Conservation (phyloP, 495 filamentous ascomycete genomes). For the Podospora pseudoanserina region DNA sequence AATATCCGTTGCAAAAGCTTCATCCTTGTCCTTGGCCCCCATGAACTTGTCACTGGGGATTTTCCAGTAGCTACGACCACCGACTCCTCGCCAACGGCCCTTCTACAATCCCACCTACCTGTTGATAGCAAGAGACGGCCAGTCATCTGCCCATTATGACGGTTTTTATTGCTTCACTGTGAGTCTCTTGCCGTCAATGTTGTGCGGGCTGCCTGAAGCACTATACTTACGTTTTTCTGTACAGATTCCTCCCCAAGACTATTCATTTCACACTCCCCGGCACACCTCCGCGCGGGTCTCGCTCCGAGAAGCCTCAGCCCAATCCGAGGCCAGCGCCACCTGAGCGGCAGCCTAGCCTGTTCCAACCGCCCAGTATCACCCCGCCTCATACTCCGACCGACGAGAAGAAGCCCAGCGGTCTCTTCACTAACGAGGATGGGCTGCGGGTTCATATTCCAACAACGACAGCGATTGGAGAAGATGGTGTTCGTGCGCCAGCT, state of each 20-base stretch:
- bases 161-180: slow-evolving; percentile 81
- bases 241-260: slow-evolving; percentile 85
- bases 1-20: not conserved
- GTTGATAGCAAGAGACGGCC: not conserved
- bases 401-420: slow-evolving; percentile 50
- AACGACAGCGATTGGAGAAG: slow-evolving; percentile 25
- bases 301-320: slow-evolving; percentile 33
- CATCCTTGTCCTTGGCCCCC: not conserved
- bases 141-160: slow-evolving; percentile 57
- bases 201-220: not conserved
- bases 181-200: slow-evolving; percentile 37
- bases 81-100: not conserved
- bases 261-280: slow-evolving; percentile 64
- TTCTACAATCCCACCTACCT: not conserved
- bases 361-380: slow-evolving; percentile 40
- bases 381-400: slow-evolving; percentile 60
- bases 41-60: slow-evolving; percentile 7
- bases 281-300: slow-evolving; percentile 33
- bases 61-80: not conserved
- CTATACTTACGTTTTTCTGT: slow-evolving; percentile 3
- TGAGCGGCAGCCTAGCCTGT: slow-evolving; percentile 44
- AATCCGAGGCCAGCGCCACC: slow-evolving; percentile 27
- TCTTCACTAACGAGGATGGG: slow-evolving; percentile 57
- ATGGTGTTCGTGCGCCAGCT: slow-evolving; percentile 46
- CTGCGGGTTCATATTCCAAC: slow-evolving; percentile 41